Evolutionary conservation across 1,284 basidiomycete species (phyloP), one percentile per base, ranked within the genome.

Genomic region (Tetrapyrgos nigripes): DNA sequence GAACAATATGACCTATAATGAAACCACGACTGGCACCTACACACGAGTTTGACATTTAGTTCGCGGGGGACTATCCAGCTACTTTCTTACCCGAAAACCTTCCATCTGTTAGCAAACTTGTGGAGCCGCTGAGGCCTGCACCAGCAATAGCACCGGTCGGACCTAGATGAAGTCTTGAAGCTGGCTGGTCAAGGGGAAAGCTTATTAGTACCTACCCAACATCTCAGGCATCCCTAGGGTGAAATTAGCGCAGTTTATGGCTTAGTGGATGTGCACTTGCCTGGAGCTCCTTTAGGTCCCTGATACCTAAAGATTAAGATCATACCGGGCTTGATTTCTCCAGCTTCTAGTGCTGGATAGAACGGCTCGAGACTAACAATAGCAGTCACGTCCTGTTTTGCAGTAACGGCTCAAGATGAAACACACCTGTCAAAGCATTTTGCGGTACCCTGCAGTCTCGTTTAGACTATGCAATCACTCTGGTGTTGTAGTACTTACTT

Each of bases 211-310:
- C 62, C 65, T 67, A 83, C 81, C 82, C 51, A 86, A 71, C 83
- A 84, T 86, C 76, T 98, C 97, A 17, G 97, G 97, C 97, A 98
- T 98, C 50, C 96, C 96, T 21, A 96, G 96, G 28, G 91, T 96
- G 37, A 40, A 40, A 40, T 17, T n/a, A 8, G 19, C 96, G n/a
- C n/a, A n/a, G n/a, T 76, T 96, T 97, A 13, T 31, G 50, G 13
- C 50, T 37, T 19, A 45, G 31, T 33, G 31, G 14, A 33, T 33
- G 14, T n/a, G 14, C 31, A 33, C 31, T n/a, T 40, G 19, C 37
- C 51, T n/a, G 57, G 57, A 45, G 51, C 57, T 17, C 57, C 47
- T 28, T 40, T 57, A 3, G 96, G 96, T 23, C 96, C 96, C 73
- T 97, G 93, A 75, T 98, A 98, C 62, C 96, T 84, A 77, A 98